Evolutionary conservation across 1,284 basidiomycete species (phyloP).

Genomic region (Wolfiporia cocos): DNA sequence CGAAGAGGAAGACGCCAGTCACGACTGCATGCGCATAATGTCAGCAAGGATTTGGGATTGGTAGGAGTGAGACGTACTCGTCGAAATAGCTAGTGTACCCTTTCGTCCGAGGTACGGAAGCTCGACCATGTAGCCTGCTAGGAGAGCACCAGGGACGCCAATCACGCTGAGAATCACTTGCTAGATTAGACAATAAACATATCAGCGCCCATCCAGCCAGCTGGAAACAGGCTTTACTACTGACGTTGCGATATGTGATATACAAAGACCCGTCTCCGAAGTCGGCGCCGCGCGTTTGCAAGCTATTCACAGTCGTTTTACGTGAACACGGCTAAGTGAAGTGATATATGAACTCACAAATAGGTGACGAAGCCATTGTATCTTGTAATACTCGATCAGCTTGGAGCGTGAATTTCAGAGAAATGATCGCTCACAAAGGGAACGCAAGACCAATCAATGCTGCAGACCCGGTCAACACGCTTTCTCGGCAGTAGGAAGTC

Average conservation of each 20-base stretch:
- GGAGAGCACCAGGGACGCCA: slow-evolving; percentile 60
- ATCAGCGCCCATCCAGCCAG: neutral
- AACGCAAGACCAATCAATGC: slow-evolving; percentile 72
- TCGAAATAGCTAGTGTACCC: slow-evolving; percentile 57
- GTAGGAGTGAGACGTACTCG: slow-evolving; percentile 27
- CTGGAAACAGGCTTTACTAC: slow-evolving; percentile 17
- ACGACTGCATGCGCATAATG: slow-evolving; percentile 32
- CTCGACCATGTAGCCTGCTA: slow-evolving; percentile 58
- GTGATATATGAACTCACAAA: slow-evolving; percentile 42
- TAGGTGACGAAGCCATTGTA: slow-evolving; percentile 61
- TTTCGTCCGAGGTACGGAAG: slow-evolving; percentile 52
- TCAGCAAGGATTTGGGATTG: neutral
- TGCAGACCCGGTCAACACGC: too few relatives aligned
- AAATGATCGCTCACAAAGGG: slow-evolving; percentile 42
- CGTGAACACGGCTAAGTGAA: neutral
- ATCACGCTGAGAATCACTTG: slow-evolving; percentile 65
- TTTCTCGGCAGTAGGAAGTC: too few relatives aligned
- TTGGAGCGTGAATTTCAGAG: neutral
- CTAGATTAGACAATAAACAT: slow-evolving; percentile 22
- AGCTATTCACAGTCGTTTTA: slow-evolving; percentile 27
- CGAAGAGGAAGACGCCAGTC: slow-evolving; percentile 66
- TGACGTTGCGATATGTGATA: slow-evolving; percentile 63
- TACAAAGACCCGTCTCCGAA: slow-evolving; percentile 59
- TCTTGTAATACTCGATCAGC: slow-evolving; percentile 22
- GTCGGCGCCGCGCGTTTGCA: slow-evolving; percentile 51